Evolutionary conservation across 148 eudicot species (phyloP).

Genomic region (Suaeda aralocaspica): DNA sequence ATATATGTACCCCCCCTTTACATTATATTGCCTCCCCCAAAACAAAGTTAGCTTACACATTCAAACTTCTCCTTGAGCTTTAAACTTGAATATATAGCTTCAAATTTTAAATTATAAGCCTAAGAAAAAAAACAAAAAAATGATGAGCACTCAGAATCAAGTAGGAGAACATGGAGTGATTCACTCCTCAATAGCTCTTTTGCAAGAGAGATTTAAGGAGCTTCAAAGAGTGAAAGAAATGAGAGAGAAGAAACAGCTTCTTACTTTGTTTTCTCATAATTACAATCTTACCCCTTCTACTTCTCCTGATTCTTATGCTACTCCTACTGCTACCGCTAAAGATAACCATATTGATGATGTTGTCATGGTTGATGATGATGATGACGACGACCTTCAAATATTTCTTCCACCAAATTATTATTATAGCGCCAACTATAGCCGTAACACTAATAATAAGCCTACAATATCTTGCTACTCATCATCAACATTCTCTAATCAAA

Average conservation of each 20-base stretch:
- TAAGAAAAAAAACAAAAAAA: background rate
- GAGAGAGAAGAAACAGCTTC: slow-evolving; percentile 60
- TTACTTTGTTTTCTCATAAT: slow-evolving; percentile 29
- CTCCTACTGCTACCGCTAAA: background rate
- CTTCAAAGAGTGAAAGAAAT: slow-evolving; percentile 61
- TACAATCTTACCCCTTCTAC: background rate
- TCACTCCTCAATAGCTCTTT: slow-evolving; percentile 56
- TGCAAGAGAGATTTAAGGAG: slow-evolving; percentile 77
- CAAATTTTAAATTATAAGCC: background rate
- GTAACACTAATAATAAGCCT: background rate
- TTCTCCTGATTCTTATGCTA: background rate
- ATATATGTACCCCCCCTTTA: background rate
- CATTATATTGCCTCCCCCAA: background rate
- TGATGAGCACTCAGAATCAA: slow-evolving; percentile 31
- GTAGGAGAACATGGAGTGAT: slow-evolving; percentile 31
- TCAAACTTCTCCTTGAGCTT: background rate
- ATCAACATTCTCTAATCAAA: slow-evolving; percentile 22
- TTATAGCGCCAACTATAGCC: slow-evolving; percentile 4
- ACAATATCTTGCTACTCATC: slow-evolving; percentile 3
- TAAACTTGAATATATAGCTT: background rate
- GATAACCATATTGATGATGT: background rate
- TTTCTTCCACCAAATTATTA: slow-evolving; percentile 37
- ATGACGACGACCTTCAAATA: slow-evolving; percentile 23
- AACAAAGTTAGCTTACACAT: background rate
- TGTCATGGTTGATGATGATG: slow-evolving; percentile 2